These are phyloP conservation scores for Amaranthus hypochondriacus DNA, from an alignment of 148 eudicot genomes.

Conservation along the genomic window DNA sequence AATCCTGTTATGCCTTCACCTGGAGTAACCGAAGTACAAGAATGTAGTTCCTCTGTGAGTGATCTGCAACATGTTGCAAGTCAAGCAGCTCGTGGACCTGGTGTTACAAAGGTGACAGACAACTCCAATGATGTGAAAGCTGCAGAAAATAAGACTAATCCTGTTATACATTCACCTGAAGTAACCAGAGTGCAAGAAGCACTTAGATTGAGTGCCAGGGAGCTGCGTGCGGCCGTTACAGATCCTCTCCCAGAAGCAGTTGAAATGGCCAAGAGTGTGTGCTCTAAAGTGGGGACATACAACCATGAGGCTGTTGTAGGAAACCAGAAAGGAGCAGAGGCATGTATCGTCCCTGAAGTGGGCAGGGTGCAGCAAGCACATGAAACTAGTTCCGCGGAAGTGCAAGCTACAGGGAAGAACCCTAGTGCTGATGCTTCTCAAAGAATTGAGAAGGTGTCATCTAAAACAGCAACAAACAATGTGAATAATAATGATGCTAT, in stretches of 20 bases:
- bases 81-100: conserved; percentile 48
- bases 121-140: conserved; percentile 16
- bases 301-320: conserved; percentile 18
- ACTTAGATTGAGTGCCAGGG: conserved; percentile 2
- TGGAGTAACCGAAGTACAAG: conserved; percentile 25
- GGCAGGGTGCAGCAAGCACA: conserved; percentile 37
- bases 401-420: conserved; percentile 47
- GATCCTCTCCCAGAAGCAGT: conserved; percentile 49
- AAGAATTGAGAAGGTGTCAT: neutral
- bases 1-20: neutral
- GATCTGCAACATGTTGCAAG: conserved; percentile 42
- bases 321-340: neutral
- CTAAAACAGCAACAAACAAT: conserved; percentile 20
- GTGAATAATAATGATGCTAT: conserved; percentile 19
- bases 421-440: conserved; percentile 46
- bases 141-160: neutral
- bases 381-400: conserved; percentile 38
- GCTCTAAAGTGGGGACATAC: conserved; percentile 15
- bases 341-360: conserved; percentile 28
- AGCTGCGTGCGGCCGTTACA: conserved; percentile 19
- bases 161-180: neutral
- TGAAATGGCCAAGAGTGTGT: conserved; percentile 9
- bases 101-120: conserved; percentile 11
- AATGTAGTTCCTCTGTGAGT: conserved; percentile 27
- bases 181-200: conserved; percentile 5